A percentile compares a stretch with the other conserved stretches of the same genome.
phyloP scores from a whole-genome alignment of 805 yeast genomes.

The Wickerhamomyces bovis region DNA sequence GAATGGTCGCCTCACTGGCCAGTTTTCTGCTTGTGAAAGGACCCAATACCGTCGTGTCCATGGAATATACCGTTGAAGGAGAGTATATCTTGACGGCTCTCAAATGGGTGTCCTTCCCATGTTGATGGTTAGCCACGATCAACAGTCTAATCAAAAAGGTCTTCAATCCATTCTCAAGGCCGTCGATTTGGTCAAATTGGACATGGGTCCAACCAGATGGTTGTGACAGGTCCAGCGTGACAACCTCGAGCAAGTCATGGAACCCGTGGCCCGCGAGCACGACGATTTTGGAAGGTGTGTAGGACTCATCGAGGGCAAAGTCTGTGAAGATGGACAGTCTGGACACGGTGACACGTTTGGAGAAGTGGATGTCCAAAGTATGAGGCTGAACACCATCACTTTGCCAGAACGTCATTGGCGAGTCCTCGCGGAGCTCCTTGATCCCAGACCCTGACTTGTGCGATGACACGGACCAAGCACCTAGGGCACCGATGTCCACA shows the following conservation, averaged over 20 bases:
- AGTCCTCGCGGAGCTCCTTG: constrained; percentile 64
- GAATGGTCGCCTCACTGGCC: constrained; percentile 17
- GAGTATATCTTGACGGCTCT: constrained; percentile 64
- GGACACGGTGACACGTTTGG: constrained; percentile 66
- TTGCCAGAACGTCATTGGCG: constrained; percentile 82
- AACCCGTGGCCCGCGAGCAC: constrained; percentile 74
- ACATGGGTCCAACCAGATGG: constrained; percentile 80
- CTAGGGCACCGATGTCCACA: constrained; percentile 72
- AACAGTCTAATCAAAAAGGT: constrained; percentile 59
- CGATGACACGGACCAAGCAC: constrained; percentile 81
- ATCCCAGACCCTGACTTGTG: constrained; percentile 68
- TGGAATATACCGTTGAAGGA: constrained; percentile 27
- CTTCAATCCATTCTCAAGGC: constrained; percentile 47
- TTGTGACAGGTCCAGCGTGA: constrained; percentile 48
- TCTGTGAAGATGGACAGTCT: constrained; percentile 69
- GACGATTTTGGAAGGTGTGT: constrained; percentile 72
- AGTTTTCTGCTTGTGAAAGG: constrained; percentile 21
- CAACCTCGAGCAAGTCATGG: constrained; percentile 68
- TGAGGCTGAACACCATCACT: constrained; percentile 93
- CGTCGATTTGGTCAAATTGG: constrained; percentile 31
- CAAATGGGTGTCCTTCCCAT: constrained; percentile 92
- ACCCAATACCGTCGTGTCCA: constrained; percentile 19
- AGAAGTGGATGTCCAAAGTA: constrained; percentile 67
- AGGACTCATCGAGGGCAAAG: constrained; percentile 74
- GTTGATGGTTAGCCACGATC: constrained; percentile 79